phyloP scores from a whole-genome alignment of 164 flowering plant genomes.

The Kalanchoe fedtschenkoi region DNA sequence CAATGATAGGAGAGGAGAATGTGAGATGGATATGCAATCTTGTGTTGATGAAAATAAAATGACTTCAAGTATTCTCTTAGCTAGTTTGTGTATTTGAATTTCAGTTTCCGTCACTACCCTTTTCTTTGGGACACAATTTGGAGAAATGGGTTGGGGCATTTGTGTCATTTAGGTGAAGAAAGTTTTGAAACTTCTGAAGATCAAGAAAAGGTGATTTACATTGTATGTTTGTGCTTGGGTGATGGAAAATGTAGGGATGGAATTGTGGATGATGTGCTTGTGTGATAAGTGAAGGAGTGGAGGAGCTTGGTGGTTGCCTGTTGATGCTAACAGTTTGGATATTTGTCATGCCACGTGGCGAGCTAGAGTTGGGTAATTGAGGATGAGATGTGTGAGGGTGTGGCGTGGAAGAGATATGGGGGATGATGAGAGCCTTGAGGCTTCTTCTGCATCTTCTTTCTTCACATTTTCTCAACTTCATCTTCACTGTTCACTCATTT shows the following conservation, averaged over 20 bases:
- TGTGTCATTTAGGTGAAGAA: background rate
- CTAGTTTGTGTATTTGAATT: constrained; percentile 8
- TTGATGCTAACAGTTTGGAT: constrained; percentile 35
- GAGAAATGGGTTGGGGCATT: constrained; percentile 12
- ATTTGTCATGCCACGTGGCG: constrained; percentile 60
- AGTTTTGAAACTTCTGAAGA: background rate
- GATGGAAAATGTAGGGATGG: background rate
- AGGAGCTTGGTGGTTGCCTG: constrained; percentile 17
- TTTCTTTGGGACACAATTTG: constrained; percentile 25
- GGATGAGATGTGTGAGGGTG: constrained; percentile 56
- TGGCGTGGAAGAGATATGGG: constrained; percentile 25
- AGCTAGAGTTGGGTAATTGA: constrained; percentile 32
- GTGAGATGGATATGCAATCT: constrained; percentile 9
- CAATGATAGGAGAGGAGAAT: constrained; percentile 23
- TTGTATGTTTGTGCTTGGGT: too few relatives aligned
- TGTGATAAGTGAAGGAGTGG: constrained; percentile 26
- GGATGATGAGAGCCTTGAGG: constrained; percentile 1
- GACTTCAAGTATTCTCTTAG: too few relatives aligned
- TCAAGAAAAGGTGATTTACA: too few relatives aligned
- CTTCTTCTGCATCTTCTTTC: background rate
- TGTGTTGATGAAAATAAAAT: constrained; percentile 14
- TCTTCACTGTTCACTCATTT: background rate
- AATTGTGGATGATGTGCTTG: constrained; percentile 28
- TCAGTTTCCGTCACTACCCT: constrained; percentile 21
- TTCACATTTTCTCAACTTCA: too few relatives aligned